Evolutionary conservation across 2,329 filamentous ascomycete genomes (phyloP), one percentile per base, ranked within the genome.

Genomic region (Penicillium corylophilum): DNA sequence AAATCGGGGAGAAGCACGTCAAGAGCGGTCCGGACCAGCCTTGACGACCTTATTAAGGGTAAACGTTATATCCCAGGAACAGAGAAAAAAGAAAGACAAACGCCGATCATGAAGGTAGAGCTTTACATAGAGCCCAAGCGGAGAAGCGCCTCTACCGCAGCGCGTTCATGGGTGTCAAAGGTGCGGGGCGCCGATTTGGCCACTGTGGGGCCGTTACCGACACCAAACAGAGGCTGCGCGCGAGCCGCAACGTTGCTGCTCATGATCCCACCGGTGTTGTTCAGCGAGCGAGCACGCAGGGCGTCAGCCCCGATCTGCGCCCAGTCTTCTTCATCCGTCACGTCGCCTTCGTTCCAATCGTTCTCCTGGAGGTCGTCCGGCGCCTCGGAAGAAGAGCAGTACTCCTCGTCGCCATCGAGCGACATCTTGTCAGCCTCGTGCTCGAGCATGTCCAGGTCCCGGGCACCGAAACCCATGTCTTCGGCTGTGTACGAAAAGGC

Each of bases 281-380:
- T 78, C 63, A 75, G 76, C 66, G 71, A 84, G 75, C 74, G 82
- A 72, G 79, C 86, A 74, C 92, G 86, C 61, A 96, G 81, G 59
- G 90, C 89, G 48, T 88, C 90, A 26, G 92, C 90, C 48, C 91
- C 93, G 56, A 96, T 88, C 46, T 88, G 85, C 42, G 89, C 90
- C 92, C 93, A 96, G 73, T 97, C 92, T 73, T 97, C 93, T 68
- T 96, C 90, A 68, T 97, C 94, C 22, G 94, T 97, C 53, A 89
- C 82, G 67, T 96, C 90, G 62, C 88, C 88, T 44, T 96, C 90
- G 60, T 88, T 86, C 54, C 89, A 84, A 66, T 95, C 88, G 62
- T 90, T 87, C 63, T 86, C 85, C 76, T 86, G 74, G 71, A 79
- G 76, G 55, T 84, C 79, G 54, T 85, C 86, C 13, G 71, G 70